phyloP scores from a whole-genome alignment of 805 yeast species.

The Metschnikowia peoriensis region DNA sequence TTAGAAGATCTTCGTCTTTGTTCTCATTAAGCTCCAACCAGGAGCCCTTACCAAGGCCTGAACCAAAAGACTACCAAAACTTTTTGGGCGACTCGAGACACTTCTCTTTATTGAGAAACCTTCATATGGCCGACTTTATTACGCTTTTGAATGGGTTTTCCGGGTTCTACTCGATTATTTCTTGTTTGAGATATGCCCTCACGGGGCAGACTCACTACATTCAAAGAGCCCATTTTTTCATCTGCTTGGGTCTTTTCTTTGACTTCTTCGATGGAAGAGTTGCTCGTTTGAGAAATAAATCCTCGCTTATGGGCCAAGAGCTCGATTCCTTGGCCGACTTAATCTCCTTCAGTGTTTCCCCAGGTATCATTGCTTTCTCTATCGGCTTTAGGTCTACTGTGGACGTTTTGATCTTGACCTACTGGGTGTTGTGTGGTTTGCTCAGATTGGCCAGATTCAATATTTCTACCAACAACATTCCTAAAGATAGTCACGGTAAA shows the following conservation, averaged over 20 bases:
- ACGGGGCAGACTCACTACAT: slow-evolving; percentile 68
- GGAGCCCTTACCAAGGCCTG: slow-evolving; percentile 74
- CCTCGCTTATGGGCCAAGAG: slow-evolving; percentile 95
- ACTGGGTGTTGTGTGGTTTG: slow-evolving; percentile 90
- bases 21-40: slow-evolving; percentile 49
- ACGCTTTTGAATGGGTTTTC: slow-evolving; percentile 92
- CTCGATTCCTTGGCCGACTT: slow-evolving; percentile 95
- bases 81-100: slow-evolving; percentile 84
- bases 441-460: slow-evolving; percentile 94
- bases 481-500: slow-evolving; percentile 86
- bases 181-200: slow-evolving; percentile 76
- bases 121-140: slow-evolving; percentile 95
- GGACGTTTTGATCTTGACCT: slow-evolving; percentile 73
- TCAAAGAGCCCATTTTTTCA: slow-evolving; percentile 86
- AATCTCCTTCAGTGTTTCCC: slow-evolving; percentile 92
- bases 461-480: slow-evolving; percentile 88
- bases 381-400: slow-evolving; percentile 84
- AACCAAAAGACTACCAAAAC: slow-evolving; percentile 69
- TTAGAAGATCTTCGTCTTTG: slow-evolving; percentile 54
- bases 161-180: slow-evolving; percentile 87
- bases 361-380: slow-evolving; percentile 88
- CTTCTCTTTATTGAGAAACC: slow-evolving; percentile 77
- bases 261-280: slow-evolving; percentile 97
- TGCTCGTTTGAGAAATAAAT: slow-evolving; percentile 88
- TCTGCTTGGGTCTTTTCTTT: slow-evolving; percentile 87